Evolutionary conservation across 2,329 filamentous ascomycete species (phyloP).

Genomic region (Aspergillus ustus): DNA sequence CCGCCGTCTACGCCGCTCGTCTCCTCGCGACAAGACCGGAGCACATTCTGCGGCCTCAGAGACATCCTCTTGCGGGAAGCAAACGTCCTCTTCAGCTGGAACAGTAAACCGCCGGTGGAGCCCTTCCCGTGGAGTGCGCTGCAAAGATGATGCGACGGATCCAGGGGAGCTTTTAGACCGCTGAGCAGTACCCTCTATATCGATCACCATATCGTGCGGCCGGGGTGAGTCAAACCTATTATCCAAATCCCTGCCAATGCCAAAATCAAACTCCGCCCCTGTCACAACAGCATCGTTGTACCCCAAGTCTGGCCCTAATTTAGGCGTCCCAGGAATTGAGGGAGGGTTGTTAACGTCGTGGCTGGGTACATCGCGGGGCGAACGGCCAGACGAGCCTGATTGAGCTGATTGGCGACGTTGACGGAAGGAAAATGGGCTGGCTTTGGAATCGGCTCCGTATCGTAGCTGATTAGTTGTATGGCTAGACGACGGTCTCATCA

Average conservation of each 20-base stretch:
- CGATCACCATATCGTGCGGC: conserved; percentile 48
- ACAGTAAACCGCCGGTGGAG: conserved; percentile 60
- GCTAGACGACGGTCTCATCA: conserved; percentile 48
- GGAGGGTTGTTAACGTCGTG: conserved; percentile 69
- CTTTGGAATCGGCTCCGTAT: conserved; percentile 38
- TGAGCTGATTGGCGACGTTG: conserved; percentile 33
- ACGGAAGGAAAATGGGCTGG: conserved; percentile 31
- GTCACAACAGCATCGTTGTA: conserved; percentile 60
- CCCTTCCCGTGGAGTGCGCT: conserved; percentile 41
- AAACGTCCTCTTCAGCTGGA: conserved; percentile 83
- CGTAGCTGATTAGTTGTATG: conserved; percentile 40
- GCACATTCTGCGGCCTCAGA: conserved; percentile 78
- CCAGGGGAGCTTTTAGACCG: conserved; percentile 30
- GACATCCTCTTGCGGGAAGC: conserved; percentile 79
- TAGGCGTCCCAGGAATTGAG: conserved; percentile 64
- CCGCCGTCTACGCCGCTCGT: conserved; percentile 60
- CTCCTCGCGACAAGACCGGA: conserved; percentile 53
- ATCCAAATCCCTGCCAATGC: conserved; percentile 40
- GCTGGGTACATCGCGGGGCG: conserved; percentile 33
- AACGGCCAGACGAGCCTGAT: conserved; percentile 35
- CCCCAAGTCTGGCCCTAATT: conserved; percentile 55
- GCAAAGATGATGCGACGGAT: conserved; percentile 47
- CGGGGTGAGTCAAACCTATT: conserved; percentile 37
- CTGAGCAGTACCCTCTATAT: conserved; percentile 44
- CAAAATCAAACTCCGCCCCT: conserved; percentile 48